phyloP scores from a whole-genome alignment of 306 rosid species.

The Pyrus pyrifolia region DNA sequence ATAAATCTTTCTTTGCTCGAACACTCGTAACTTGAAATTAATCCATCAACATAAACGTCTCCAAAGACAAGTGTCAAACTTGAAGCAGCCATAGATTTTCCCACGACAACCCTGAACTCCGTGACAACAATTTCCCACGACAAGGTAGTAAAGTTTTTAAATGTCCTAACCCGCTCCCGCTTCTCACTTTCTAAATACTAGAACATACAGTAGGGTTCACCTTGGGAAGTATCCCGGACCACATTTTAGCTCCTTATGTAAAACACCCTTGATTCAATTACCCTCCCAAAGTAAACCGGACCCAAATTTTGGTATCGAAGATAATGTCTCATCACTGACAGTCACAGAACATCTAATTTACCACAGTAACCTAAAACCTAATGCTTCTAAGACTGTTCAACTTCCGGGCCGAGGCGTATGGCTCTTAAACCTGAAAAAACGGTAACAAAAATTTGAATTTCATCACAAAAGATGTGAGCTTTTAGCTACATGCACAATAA shows the following conservation, averaged over 20 bases:
- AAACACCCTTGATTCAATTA: constrained; percentile 20
- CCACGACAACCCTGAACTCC: constrained; percentile 18
- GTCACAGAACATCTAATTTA: constrained; percentile 20
- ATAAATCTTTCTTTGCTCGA: too few relatives aligned
- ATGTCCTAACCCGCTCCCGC: constrained; percentile 19
- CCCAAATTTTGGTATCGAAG: constrained; percentile 9
- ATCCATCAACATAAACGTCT: constrained; percentile 53
- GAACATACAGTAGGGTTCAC: constrained; percentile 41
- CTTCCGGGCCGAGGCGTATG: background rate
- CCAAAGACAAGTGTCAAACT: constrained; percentile 59
- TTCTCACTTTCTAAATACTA: constrained; percentile 31
- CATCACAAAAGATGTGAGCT: background rate
- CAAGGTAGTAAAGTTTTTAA: constrained; percentile 19
- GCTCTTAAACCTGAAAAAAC: constrained; percentile 34
- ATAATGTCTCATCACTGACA: constrained; percentile 35
- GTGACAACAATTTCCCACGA: constrained; percentile 26
- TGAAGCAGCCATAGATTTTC: constrained; percentile 58
- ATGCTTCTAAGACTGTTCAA: background rate
- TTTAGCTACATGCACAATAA: background rate
- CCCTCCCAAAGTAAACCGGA: constrained; percentile 11
- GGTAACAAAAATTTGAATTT: constrained; percentile 1
- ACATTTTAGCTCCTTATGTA: constrained; percentile 51
- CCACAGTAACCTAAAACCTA: constrained; percentile 3
- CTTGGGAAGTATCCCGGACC: constrained; percentile 43
- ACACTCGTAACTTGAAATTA: constrained; percentile 29